These are phyloP conservation scores for Alternaria conjuncta DNA, from an alignment of 2,329 filamentous ascomycete species.

Conservation along the genomic window DNA sequence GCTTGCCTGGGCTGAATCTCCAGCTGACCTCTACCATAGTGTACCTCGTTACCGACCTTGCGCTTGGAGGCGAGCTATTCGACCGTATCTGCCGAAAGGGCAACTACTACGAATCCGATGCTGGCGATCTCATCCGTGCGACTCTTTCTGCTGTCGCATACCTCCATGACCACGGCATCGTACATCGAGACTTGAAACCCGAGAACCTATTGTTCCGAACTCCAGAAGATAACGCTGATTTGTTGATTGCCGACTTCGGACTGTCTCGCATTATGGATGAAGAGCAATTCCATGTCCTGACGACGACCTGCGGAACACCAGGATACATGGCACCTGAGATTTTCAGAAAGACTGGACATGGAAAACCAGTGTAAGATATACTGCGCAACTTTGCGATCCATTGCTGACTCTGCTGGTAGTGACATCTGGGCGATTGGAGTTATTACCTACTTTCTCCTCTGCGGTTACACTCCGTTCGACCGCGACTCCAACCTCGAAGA, in stretches of 20 bases:
- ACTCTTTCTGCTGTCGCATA: conserved; percentile 98
- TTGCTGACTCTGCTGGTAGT: conserved; percentile 47
- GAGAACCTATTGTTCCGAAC: conserved; percentile 97
- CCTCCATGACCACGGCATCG: conserved; percentile 97
- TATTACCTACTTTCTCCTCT: conserved; percentile 97
- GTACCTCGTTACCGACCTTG: conserved; percentile 96
- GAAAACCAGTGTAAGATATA: conserved; percentile 79
- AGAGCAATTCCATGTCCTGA: conserved; percentile 96
- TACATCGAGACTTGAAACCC: conserved; percentile 96
- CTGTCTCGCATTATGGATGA: conserved; percentile 98
- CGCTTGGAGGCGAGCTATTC: conserved; percentile 94
- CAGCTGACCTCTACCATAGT: conserved; percentile 56
- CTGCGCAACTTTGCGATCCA: background rate
- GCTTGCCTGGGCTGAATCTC: background rate
- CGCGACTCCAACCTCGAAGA: conserved; percentile 97
- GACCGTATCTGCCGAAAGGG: conserved; percentile 99
- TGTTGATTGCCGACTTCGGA: conserved; percentile 96
- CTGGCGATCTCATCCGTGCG: conserved; percentile 90
- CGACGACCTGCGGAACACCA: conserved; percentile 95
- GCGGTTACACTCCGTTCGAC: conserved; percentile 97
- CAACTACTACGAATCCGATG: conserved; percentile 97
- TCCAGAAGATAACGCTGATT: conserved; percentile 95
- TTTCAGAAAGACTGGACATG: conserved; percentile 97
- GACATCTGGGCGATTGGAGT: conserved; percentile 98
- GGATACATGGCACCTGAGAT: conserved; percentile 99